phyloP scores from a whole-genome alignment of 805 yeast genomes.

The Spencermartinsiella europaea region DNA sequence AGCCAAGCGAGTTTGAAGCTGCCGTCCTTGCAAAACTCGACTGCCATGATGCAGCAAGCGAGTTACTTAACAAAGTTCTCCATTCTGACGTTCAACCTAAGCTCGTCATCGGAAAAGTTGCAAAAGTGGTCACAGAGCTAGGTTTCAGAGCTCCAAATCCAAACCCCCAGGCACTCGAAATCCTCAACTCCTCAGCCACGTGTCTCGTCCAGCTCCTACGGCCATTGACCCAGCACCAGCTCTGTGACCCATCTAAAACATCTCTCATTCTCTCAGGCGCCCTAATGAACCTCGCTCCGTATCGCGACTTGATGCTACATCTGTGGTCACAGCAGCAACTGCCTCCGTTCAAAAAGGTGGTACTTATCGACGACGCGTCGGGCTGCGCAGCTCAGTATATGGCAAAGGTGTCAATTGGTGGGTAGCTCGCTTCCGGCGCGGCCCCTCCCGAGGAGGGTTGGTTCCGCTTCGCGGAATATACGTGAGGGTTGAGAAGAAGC shows the following conservation, averaged over 20 bases:
- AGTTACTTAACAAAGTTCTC: not conserved
- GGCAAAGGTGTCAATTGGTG: not conserved
- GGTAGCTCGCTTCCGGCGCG: too few relatives aligned
- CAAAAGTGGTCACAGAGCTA: conserved; percentile 3
- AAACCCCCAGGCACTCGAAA: conserved; percentile 1
- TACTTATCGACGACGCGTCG: not conserved
- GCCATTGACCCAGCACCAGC: not conserved
- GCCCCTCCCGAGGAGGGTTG: too few relatives aligned
- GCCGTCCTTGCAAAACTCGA: not conserved
- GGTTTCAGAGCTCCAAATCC: not conserved
- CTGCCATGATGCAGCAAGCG: not conserved
- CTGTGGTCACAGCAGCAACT: not conserved
- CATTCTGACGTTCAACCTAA: conserved; percentile 2
- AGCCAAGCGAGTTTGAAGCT: not conserved
- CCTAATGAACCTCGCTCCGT: conserved; percentile 4
- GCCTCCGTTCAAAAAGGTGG: conserved; percentile 1
- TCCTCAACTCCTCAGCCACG: not conserved
- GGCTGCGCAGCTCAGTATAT: not conserved
- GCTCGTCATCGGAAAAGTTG: conserved; percentile 3
- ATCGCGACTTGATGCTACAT: not conserved
- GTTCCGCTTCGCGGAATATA: too few relatives aligned
- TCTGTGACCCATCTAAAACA: conserved; percentile 4
- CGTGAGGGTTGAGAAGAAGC: too few relatives aligned
- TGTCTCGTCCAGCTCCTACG: not conserved
- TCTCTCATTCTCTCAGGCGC: conserved; percentile 5